These are phyloP conservation scores for Talaromyces sp. DNA, from an alignment of 2,329 filamentous ascomycete species.

Conservation along the genomic window DNA sequence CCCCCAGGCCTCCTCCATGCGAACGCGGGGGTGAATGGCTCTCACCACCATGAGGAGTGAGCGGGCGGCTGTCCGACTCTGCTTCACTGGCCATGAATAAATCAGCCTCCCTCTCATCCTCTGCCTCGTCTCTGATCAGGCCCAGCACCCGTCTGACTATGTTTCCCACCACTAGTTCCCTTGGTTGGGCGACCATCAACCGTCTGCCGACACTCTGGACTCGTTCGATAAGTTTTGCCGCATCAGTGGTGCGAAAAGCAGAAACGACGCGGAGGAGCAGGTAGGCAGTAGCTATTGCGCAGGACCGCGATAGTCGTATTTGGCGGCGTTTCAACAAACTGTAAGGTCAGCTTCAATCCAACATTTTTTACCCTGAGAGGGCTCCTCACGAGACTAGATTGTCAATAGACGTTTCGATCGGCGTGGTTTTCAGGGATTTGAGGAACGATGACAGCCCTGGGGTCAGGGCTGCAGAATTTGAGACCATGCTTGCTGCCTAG, in stretches of 20 bases:
- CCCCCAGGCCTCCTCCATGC: background rate
- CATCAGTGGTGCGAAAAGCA: conserved; percentile 70
- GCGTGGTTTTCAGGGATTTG: conserved; percentile 68
- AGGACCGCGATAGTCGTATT: conserved; percentile 80
- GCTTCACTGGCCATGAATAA: conserved; percentile 55
- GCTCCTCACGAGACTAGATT: conserved; percentile 67
- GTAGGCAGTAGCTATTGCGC: conserved; percentile 85
- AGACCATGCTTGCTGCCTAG: conserved; percentile 52
- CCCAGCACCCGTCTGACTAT: conserved; percentile 86
- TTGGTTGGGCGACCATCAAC: conserved; percentile 76
- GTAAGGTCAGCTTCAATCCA: conserved; percentile 16
- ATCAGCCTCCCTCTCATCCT: conserved; percentile 67
- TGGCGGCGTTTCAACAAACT: conserved; percentile 87
- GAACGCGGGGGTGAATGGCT: conserved; percentile 21
- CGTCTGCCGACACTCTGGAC: conserved; percentile 73
- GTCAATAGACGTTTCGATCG: conserved; percentile 78
- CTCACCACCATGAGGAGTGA: conserved; percentile 34
- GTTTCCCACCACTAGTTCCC: conserved; percentile 89
- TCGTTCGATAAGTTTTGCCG: conserved; percentile 70
- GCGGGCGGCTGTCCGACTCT: conserved; percentile 48
- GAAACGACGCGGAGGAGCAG: conserved; percentile 83
- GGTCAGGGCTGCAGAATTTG: conserved; percentile 53
- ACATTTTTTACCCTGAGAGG: conserved; percentile 5
- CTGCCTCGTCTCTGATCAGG: conserved; percentile 84
- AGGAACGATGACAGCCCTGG: conserved; percentile 74